phyloP scores from a whole-genome alignment of 495 filamentous ascomycete species.

The Annulohypoxylon stygium region DNA sequence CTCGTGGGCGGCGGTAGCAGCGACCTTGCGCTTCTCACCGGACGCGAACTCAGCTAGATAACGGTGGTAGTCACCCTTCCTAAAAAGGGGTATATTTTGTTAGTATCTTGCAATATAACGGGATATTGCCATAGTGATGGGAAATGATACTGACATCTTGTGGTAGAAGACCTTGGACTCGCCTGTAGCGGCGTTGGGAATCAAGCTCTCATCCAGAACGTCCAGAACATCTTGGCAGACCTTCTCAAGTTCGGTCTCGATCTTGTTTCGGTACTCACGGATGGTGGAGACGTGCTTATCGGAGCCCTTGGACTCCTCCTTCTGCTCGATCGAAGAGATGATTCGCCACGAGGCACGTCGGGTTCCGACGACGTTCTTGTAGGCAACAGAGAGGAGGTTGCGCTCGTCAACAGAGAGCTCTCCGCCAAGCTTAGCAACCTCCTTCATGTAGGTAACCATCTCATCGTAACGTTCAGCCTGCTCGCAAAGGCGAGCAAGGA shows the following conservation, averaged over 20 bases:
- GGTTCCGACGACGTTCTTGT: slow-evolving; percentile 99
- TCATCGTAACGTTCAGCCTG: slow-evolving; percentile 99
- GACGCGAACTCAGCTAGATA: slow-evolving; percentile 99
- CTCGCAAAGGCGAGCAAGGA: slow-evolving; percentile 99
- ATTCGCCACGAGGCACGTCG: slow-evolving; percentile 99
- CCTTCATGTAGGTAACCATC: slow-evolving; percentile 99
- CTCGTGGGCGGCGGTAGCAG: slow-evolving; percentile 96
- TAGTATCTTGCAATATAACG: slow-evolving; percentile 39
- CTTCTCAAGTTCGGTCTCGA: slow-evolving; percentile 96
- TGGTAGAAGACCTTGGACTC: slow-evolving; percentile 99
- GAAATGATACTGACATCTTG: slow-evolving; percentile 86
- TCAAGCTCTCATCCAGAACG: slow-evolving; percentile 93
- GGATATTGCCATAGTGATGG: not conserved
- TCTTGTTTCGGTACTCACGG: slow-evolving; percentile 98
- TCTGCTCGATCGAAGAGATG: slow-evolving; percentile 99
- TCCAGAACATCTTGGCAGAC: slow-evolving; percentile 99
- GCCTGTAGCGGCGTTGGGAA: slow-evolving; percentile 96
- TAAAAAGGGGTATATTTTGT: slow-evolving; percentile 54
- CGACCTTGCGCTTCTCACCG: slow-evolving; percentile 98
- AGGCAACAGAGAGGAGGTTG: slow-evolving; percentile 98
- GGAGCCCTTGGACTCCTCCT: slow-evolving; percentile 99
- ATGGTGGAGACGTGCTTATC: slow-evolving; percentile 97
- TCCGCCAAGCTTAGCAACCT: slow-evolving; percentile 98
- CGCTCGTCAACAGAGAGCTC: slow-evolving; percentile 98
- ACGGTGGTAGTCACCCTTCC: slow-evolving; percentile 99